phyloP scores from a whole-genome alignment of 2,329 filamentous ascomycete species.

The Blastomyces silverae region DNA sequence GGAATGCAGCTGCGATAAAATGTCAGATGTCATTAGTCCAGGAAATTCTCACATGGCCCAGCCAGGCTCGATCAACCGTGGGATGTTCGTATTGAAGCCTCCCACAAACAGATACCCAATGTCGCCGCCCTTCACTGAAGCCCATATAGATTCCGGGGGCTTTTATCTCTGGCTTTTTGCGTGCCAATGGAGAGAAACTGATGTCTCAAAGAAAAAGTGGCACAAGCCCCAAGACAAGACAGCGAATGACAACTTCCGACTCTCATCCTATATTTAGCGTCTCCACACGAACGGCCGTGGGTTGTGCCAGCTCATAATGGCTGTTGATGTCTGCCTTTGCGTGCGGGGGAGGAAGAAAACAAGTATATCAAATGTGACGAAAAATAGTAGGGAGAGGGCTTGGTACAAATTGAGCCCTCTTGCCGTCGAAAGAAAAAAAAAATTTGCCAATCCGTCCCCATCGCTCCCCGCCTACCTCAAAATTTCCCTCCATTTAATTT shows the following conservation, averaged over 20 bases:
- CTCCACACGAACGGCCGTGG: neutral
- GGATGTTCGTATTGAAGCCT: neutral
- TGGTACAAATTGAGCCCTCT: constrained; percentile 9
- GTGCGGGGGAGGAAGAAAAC: neutral
- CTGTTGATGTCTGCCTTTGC: neutral
- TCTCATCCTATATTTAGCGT: constrained; percentile 1
- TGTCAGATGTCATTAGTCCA: neutral
- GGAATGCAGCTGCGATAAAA: constrained; percentile 1
- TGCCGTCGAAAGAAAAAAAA: neutral
- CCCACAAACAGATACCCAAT: neutral
- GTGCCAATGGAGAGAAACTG: neutral
- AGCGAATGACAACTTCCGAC: neutral
- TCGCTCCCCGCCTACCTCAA: neutral
- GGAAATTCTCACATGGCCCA: constrained; percentile 8
- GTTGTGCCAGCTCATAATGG: constrained; percentile 5
- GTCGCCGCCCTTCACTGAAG: neutral
- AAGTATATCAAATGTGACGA: neutral
- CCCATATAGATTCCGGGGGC: neutral
- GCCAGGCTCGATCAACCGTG: neutral
- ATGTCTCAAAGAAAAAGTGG: constrained; percentile 1
- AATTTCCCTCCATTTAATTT: neutral
- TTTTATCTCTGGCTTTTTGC: constrained; percentile 2
- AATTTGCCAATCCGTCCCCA: neutral
- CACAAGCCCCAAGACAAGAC: neutral
- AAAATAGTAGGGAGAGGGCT: neutral